A percentile compares a stretch with the other conserved stretches of the same genome.
Evolutionary conservation across 2,329 filamentous ascomycete genomes (phyloP).

Genomic region (Aspergillus tanneri): DNA sequence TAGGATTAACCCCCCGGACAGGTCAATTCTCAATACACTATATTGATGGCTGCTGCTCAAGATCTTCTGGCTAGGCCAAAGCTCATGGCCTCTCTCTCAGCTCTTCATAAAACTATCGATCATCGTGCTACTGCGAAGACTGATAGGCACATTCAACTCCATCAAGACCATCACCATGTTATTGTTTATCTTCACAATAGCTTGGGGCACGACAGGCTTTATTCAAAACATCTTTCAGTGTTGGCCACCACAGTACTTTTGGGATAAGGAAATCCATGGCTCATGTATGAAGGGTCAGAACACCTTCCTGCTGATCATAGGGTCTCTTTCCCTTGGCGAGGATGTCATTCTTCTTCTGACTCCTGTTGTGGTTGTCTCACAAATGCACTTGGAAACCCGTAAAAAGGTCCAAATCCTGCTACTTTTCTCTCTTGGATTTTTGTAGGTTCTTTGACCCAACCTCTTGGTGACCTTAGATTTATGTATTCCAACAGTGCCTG

Average conservation of each 20-base stretch:
- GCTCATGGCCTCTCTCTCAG: not conserved
- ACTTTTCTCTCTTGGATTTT: not conserved
- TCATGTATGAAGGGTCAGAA: not conserved
- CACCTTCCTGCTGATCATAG: not conserved
- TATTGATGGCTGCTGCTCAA: not conserved
- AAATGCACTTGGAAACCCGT: not conserved
- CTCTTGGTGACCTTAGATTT: no score
- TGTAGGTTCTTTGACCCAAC: not conserved
- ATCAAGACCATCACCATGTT: not conserved
- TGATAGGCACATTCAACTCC: not conserved
- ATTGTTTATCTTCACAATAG: not conserved
- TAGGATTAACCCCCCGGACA: not conserved
- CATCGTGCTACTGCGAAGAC: not conserved
- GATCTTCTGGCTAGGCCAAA: not conserved
- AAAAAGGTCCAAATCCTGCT: not conserved
- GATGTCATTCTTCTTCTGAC: not conserved
- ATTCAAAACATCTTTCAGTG: slow-evolving; percentile 2
- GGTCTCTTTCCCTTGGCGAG: not conserved
- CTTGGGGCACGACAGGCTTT: not conserved
- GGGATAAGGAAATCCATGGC: not conserved
- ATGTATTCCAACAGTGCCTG: not conserved
- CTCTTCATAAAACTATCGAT: not conserved
- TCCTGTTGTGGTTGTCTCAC: not conserved
- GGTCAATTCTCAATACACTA: not conserved
- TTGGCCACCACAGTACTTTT: slow-evolving; percentile 3